phyloP scores from a whole-genome alignment of 163 green algal genomes.

The Trebouxiophyceae sp. region DNA sequence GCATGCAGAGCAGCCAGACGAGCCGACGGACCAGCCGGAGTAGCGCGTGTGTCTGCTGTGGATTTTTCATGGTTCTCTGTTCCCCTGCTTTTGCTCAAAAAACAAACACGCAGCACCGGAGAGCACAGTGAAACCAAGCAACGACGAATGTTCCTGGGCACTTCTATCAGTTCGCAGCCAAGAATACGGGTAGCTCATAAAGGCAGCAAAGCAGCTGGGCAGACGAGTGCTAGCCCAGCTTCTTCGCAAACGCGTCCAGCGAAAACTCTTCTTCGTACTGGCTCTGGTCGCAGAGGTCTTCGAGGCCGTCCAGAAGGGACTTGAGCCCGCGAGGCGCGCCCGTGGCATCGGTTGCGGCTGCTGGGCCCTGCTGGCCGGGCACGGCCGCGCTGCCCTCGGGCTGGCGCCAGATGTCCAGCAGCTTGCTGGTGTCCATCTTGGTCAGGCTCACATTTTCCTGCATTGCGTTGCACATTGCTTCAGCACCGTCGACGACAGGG shows the following conservation, averaged over 20 bases:
- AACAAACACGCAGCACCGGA: too few species aligned
- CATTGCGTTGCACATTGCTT: neutral
- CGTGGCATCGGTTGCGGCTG: neutral
- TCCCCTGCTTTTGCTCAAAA: too few species aligned
- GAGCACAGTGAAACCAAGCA: too few species aligned
- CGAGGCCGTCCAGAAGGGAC: constrained; percentile 54
- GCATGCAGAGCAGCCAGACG: too few species aligned
- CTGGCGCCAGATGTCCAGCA: constrained; percentile 72
- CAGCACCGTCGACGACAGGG: neutral
- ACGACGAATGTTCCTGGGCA: too few species aligned
- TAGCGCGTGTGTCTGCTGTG: too few species aligned
- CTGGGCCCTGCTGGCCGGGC: neutral
- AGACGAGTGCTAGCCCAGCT: too few species aligned
- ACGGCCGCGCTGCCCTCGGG: neutral
- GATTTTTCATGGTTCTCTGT: too few species aligned
- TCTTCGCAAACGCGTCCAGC: constrained; percentile 58
- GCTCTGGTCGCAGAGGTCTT: constrained; percentile 72
- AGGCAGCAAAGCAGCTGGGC: too few species aligned
- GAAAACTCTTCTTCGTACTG: constrained; percentile 79
- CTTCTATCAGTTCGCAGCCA: too few species aligned
- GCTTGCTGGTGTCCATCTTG: constrained; percentile 81
- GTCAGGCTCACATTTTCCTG: constrained; percentile 71
- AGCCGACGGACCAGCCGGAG: too few species aligned
- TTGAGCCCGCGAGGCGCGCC: constrained; percentile 27
- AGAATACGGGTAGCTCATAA: too few species aligned